phyloP scores from a whole-genome alignment of 2,329 filamentous ascomycete species.

The Tolypocladium guangdongense region DNA sequence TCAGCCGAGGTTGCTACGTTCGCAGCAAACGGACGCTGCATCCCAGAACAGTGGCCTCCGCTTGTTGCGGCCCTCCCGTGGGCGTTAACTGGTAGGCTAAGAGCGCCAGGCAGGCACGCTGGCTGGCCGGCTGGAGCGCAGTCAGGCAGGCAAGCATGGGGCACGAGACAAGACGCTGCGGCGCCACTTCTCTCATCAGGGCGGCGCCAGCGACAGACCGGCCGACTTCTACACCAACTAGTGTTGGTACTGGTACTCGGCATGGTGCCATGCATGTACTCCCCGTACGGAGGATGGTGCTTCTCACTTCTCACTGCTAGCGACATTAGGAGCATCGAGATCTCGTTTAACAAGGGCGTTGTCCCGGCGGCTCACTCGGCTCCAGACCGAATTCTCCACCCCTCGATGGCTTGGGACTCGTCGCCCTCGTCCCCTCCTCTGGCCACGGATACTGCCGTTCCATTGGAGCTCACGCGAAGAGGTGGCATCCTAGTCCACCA shows the following conservation, averaged over 20 bases:
- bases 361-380: conserved; percentile 26
- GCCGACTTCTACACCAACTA: neutral
- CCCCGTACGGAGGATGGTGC: no score
- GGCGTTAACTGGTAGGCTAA: neutral
- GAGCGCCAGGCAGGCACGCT: neutral
- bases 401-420: conserved; percentile 11
- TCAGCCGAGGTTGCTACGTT: conserved; percentile 2
- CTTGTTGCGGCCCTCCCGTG: neutral
- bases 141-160: neutral
- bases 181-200: neutral
- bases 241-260: neutral
- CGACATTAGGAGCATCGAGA: conserved; percentile 12
- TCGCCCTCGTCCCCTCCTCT: conserved; percentile 17
- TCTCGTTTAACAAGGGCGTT: conserved; percentile 7
- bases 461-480: conserved; percentile 21
- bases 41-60: conserved; percentile 1
- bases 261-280: neutral
- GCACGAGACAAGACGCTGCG: neutral
- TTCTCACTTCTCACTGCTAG: neutral
- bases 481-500: conserved; percentile 16
- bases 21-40: neutral
- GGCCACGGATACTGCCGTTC: conserved; percentile 20
- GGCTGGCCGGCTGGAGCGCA: neutral
- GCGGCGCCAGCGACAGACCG: neutral
- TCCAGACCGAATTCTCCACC: conserved; percentile 24